A percentile compares a stretch with the other conserved stretches of the same genome.
These are phyloP conservation scores for Mariannaea elegans DNA, from an alignment of 2,329 filamentous ascomycete genomes.

Conservation along the genomic window DNA sequence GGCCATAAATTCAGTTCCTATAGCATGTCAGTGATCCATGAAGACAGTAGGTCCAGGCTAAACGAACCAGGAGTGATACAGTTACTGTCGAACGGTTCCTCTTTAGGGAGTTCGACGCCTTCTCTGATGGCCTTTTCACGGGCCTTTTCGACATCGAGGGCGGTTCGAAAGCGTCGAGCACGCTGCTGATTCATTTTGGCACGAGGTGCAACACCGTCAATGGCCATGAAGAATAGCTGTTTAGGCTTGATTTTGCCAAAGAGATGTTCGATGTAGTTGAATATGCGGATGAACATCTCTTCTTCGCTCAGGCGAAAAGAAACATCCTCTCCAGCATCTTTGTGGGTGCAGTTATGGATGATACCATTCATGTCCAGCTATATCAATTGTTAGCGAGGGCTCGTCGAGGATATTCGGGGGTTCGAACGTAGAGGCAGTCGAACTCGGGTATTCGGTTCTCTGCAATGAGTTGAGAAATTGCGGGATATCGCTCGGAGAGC, in stretches of 20 bases:
- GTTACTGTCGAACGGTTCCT: constrained; percentile 97
- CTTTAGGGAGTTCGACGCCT: constrained; percentile 91
- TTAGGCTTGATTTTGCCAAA: constrained; percentile 99
- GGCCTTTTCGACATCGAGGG: constrained; percentile 87
- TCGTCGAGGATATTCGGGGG: constrained; percentile 24
- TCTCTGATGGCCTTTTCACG: constrained; percentile 91
- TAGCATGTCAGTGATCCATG: constrained; percentile 20
- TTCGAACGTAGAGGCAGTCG: constrained; percentile 86
- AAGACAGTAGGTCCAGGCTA: too few species aligned
- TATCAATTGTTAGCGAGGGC: constrained; percentile 32
- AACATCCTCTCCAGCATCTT: constrained; percentile 85
- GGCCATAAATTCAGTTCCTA: constrained; percentile 92
- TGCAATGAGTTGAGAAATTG: constrained; percentile 97
- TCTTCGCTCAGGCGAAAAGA: constrained; percentile 95
- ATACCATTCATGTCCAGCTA: constrained; percentile 98
- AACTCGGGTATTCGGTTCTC: constrained; percentile 99
- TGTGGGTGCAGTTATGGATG: constrained; percentile 99
- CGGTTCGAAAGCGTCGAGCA: constrained; percentile 92
- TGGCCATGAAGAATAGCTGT: constrained; percentile 99
- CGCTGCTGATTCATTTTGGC: constrained; percentile 99
- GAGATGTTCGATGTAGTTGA: constrained; percentile 99
- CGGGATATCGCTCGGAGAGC: constrained; percentile 98
- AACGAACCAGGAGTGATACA: constrained; percentile 87
- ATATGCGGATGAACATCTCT: constrained; percentile 99
- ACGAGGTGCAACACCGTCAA: constrained; percentile 95